Evolutionary conservation across 2,329 filamentous ascomycete genomes (phyloP).

Genomic region (Beauveria pseudobassiana): DNA sequence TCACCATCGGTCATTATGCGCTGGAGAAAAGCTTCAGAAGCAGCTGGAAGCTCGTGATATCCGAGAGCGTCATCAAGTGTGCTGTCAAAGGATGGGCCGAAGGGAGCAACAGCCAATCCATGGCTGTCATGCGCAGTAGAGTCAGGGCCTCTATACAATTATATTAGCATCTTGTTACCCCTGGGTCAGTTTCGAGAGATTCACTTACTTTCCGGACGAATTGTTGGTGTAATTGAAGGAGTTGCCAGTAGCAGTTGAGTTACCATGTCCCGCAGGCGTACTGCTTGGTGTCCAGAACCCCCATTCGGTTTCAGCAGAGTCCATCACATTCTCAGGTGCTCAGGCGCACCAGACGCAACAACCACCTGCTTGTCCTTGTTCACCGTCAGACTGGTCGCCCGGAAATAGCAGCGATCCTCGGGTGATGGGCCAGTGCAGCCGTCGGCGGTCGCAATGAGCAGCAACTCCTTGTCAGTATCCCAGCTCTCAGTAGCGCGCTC

Average conservation of each 20-base stretch:
- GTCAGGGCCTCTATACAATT: neutral
- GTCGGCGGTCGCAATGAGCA: conserved; percentile 20
- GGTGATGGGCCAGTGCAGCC: conserved; percentile 21
- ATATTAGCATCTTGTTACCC: neutral
- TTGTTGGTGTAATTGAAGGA: conserved; percentile 17
- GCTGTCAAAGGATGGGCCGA: conserved; percentile 21
- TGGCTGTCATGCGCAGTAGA: neutral
- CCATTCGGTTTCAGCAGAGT: conserved; percentile 19
- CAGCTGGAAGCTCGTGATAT: conserved; percentile 13
- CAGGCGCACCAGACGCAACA: conserved; percentile 16
- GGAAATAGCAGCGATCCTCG: conserved; percentile 24
- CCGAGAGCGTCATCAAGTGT: conserved; percentile 21
- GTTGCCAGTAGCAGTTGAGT: conserved; percentile 11
- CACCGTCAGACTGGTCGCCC: conserved; percentile 16
- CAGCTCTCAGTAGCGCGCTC: conserved; percentile 18
- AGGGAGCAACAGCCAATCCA: conserved; percentile 20
- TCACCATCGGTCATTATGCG: conserved; percentile 7
- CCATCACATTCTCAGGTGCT: conserved; percentile 17
- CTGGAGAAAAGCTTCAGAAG: conserved; percentile 14
- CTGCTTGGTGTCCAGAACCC: conserved; percentile 17
- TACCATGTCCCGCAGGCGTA: neutral
- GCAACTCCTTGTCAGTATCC: conserved; percentile 15
- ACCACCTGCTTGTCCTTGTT: conserved; percentile 13
- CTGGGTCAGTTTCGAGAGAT: neutral
- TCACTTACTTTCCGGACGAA: neutral